Percentiles rank a stretch among this genome's conserved stretches.
Evolutionary conservation across 2,329 filamentous ascomycete species (phyloP).

Genomic region (Lasiodiplodia theobromae): DNA sequence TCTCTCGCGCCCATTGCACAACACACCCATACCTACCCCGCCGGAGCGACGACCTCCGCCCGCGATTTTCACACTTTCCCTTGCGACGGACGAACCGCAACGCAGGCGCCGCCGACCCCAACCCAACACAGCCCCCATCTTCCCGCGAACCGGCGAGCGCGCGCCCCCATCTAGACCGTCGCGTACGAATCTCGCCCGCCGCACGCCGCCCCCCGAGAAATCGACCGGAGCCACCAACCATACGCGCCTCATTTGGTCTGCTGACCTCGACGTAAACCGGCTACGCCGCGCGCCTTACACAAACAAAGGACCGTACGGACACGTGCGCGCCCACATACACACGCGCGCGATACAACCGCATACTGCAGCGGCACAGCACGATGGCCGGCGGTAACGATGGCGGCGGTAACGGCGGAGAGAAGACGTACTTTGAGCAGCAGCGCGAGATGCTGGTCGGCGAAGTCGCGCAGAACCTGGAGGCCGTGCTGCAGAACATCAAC

Average conservation of each 20-base stretch:
- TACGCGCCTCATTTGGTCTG: background rate
- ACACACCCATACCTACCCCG: background rate
- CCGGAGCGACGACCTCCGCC: constrained; percentile 1
- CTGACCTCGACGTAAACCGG: background rate
- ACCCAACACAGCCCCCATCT: background rate
- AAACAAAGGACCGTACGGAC: background rate
- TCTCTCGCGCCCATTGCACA: background rate
- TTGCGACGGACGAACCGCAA: background rate
- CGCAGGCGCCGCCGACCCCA: background rate
- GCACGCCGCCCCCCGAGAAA: background rate
- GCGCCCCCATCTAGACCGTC: background rate
- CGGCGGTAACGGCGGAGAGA: constrained; percentile 32
- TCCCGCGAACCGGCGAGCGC: background rate
- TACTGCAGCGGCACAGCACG: background rate
- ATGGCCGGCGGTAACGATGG: background rate
- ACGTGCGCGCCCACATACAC: background rate
- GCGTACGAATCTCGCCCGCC: background rate
- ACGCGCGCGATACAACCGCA: background rate
- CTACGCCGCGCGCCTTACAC: background rate
- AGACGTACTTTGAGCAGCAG: constrained; percentile 76
- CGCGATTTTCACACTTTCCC: background rate
- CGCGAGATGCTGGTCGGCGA: constrained; percentile 74
- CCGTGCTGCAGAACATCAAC: constrained; percentile 95
- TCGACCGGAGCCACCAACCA: background rate
- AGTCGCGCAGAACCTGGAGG: constrained; percentile 76